Base-by-base conservation (phyloP, 257 asterid species). In the Capsicum pubescens region DNA sequence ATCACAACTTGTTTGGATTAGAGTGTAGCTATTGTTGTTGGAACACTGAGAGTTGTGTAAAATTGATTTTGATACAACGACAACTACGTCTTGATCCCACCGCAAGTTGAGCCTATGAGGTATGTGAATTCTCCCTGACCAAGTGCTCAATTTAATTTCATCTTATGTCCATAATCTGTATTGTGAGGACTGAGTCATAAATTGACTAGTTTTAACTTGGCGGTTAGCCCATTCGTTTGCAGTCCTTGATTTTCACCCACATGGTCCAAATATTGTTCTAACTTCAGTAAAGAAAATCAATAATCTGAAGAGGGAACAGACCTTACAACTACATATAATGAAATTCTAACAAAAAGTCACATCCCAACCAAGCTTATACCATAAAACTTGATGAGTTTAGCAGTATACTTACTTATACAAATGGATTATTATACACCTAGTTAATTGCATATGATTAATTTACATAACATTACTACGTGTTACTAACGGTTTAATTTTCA, bases 291-390 rank as follows among this genome's bases (percentile, higher is more conserved):
- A 52, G 11, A 48, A 19, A n/a, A 72, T 21, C 61, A 50, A 74
- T 50, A 74, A 46, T 36, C 59, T 74, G 81, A 21, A 72, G 80
- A 50, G 60, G 42, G 11, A 74, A 74, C 17, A 21, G 60, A 48
- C 12, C 55, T 42, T 52, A 8, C 59, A 74, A 74, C 13, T 21
- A 54, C 17, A 21, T 19, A 21, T 12, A 21, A 19, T 50, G 60
- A 74, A 9, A 74, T 50, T 39, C 44, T 26, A 26, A 26, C 32
- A 26, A 26, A 26, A 26, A 26, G 32, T 26, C 32, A 26, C 32
- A 26, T 26, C 32, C 32, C 32, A 26, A 26, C 32, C 32, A 26
- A 26, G 32, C 32, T 42, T 42, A 42, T 42, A 42, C 46, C 46
- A 44, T 44, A 3, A 44, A 44, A 3, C 8, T 44, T 44, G 48